Evolutionary conservation across 1,284 basidiomycete species (phyloP), one percentile per base, ranked within the genome.

Genomic region (Fomitopsis schrenkii): DNA sequence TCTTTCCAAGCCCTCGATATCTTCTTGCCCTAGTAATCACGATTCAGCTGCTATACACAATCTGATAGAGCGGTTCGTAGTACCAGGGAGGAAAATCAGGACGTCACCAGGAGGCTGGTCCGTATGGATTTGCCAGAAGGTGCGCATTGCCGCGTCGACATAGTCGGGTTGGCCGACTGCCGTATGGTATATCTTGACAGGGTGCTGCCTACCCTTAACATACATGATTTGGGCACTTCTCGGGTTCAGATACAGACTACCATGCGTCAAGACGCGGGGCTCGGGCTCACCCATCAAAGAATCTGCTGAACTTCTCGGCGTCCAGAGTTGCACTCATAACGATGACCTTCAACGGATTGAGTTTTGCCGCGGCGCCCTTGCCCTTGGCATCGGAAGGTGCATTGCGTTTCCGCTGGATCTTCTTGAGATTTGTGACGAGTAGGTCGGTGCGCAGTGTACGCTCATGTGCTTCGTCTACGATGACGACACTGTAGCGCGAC

Each of bases 321-420:
- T 99, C 96, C 19, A 99, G 83, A 2, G 97, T 99, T 1, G 97
- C 97, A 76, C 93, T 95, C 97, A 98, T 99, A 69, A 99, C 84
- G 22, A 99, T 85, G 57, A 99, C 83, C 74, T 97, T 98, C 64
- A 99, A 82, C 17, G 85, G 86, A 63, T 80, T 81, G 5, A 68
- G 65, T 53, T 74, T 75, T 22, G 59, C 62, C 14, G 64, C 62
- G 46, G 67, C 28, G 5, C 72, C 70, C 61, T 80, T 79, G 28
- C 77, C 78, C 65, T 79, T 82, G 38, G 65, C 74, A 59, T 78
- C 70, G 3, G 70, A 66, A 6, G 77, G 65, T 0, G 75, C 71
- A 65, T 90, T 91, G 57, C 96, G 80, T 63, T 84, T 77, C 57
- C 82, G 82, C 58, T 91, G 90, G 60, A 99, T 94, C n/a, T 81